Base-by-base conservation (phyloP, 306 rosid genomes). In the Rosa rugosa region DNA sequence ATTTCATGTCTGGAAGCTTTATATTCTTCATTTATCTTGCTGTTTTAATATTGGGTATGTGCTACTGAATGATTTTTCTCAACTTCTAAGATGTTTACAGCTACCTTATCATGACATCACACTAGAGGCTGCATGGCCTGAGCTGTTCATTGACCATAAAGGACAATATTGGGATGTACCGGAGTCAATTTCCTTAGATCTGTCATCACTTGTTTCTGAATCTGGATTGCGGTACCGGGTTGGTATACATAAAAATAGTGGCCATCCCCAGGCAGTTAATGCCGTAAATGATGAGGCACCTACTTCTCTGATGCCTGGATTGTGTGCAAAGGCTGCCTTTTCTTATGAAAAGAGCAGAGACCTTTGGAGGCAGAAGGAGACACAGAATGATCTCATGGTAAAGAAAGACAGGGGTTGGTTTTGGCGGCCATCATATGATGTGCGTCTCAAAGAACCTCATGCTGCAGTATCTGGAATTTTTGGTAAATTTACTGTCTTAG, bases 111-210 rank as follows among this genome's bases (percentile, higher is more conserved):
- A 94, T 77, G 99, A 94, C 85, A 72, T 94, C 76, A 81, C 86
- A 4, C 59, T 92, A 66, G 99, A 94, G 83, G 92, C 97, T 69
- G 97, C 97, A 73, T 94, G 95, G 97, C 97, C 93, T 53, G 97
- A 92, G 83, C 83, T 92, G 83, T 94, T 89, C 80, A 50, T 92
- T 84, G 97, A 94, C 81, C 97, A 87, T 85, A 92, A 92, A 73
- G 99, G 97, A 80, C 87, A 77, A 83, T 92, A 92, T 81, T 92
- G 97, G 99, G 93, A 92, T 57, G 97, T 94, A 20, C 95, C 97
- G 0, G 89, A 87, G 85, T 88, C 97, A 72, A 59, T 91, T 78
- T 92, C 97, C 57, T 80, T 92, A 79, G 92, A 92, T 87, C 79
- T 94, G 38, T 84, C 87, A 45, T 91, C 99, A 73, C 86, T 89